phyloP scores from a whole-genome alignment of 2,329 filamentous ascomycete species.

The Thielaviopsis punctulata region DNA sequence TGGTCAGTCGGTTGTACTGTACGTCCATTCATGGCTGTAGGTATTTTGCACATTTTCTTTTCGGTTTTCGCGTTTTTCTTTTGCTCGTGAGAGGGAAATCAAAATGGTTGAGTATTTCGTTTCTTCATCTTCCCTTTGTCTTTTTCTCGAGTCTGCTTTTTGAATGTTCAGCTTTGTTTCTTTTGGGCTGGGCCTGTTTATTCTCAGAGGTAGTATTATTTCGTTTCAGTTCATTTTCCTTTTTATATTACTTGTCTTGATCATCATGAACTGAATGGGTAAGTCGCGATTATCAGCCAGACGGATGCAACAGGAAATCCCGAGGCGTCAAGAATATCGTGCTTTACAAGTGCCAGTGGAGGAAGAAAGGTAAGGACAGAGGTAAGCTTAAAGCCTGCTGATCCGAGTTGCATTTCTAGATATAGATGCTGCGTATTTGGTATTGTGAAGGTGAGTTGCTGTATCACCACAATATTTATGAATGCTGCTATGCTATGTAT shows the following conservation, averaged over 20 bases:
- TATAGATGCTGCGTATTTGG: too few species aligned
- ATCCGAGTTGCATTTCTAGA: not conserved
- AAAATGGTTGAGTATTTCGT: slow-evolving; percentile 8
- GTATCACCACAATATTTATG: too few species aligned
- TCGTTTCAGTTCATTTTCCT: slow-evolving; percentile 4
- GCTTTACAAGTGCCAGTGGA: not conserved
- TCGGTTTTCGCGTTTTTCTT: not conserved
- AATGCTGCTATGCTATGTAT: too few species aligned
- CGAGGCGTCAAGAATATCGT: not conserved
- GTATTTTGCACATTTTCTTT: not conserved
- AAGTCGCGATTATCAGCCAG: not conserved
- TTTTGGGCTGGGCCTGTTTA: not conserved
- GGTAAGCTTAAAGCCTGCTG: not conserved
- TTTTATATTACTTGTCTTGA: not conserved
- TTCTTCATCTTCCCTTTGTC: not conserved
- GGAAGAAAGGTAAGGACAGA: not conserved
- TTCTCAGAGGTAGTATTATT: not conserved
- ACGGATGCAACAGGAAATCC: not conserved
- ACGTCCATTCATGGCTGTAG: not conserved
- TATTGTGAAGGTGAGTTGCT: too few species aligned
- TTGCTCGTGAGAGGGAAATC: not conserved
- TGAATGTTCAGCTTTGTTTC: slow-evolving; percentile 6
- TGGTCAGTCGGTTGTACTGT: not conserved
- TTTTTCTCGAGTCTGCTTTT: not conserved
- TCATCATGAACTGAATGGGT: not conserved